These are phyloP conservation scores for Venturia oleaginea DNA, from an alignment of 2,329 filamentous ascomycete species.

Conservation along the genomic window DNA sequence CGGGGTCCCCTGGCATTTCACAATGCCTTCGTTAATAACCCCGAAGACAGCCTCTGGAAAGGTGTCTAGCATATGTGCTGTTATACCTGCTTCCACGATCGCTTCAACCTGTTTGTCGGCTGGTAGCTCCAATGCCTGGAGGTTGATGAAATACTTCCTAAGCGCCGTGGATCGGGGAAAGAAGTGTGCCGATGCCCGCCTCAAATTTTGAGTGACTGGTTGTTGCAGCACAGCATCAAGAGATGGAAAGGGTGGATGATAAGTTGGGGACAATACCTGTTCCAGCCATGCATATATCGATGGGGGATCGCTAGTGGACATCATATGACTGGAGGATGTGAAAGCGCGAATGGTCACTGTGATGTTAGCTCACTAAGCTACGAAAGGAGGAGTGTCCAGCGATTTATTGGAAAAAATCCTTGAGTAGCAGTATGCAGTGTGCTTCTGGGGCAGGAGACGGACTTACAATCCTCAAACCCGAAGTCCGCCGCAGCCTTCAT, in stretches of 20 bases:
- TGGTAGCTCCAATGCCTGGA: neutral
- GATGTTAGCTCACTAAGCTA: neutral
- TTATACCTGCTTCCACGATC: constrained; percentile 63
- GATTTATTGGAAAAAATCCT: neutral
- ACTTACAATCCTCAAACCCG: constrained; percentile 43
- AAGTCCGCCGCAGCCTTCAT: constrained; percentile 45
- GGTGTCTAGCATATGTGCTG: constrained; percentile 60
- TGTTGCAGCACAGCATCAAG: constrained; percentile 24
- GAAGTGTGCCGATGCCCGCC: neutral
- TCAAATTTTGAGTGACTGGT: neutral
- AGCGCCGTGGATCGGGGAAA: constrained; percentile 55
- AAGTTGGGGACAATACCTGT: constrained; percentile 22
- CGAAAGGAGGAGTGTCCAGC: neutral
- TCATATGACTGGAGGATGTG: constrained; percentile 10
- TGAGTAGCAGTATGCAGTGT: neutral
- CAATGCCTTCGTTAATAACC: constrained; percentile 73
- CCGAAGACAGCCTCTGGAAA: constrained; percentile 77
- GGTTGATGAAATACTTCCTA: constrained; percentile 51
- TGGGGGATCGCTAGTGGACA: constrained; percentile 38
- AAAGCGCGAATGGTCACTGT: constrained; percentile 1
- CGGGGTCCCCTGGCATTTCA: constrained; percentile 74
- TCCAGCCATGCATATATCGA: constrained; percentile 48
- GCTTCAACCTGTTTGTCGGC: constrained; percentile 50
- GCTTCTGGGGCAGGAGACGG: constrained; percentile 20
- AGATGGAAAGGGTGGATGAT: constrained; percentile 27